Evolutionary conservation across 768 basidiomycete genomes (phyloP), one percentile per base, ranked within the genome.

Genomic region (Xanthoconium purpureum): DNA sequence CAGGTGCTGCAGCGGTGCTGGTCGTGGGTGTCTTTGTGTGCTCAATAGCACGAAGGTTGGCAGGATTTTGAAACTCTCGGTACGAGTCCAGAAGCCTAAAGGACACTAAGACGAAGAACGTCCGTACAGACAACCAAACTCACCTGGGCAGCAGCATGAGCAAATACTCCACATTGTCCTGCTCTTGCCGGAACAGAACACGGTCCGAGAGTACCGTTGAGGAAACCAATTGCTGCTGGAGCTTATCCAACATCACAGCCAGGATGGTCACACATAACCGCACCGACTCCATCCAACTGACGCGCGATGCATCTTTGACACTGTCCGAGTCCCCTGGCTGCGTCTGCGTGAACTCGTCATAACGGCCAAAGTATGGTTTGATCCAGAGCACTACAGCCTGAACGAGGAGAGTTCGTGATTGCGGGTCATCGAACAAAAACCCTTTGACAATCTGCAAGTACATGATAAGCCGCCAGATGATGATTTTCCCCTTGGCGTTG

Each of bases 401-500:
- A 8, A 96, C 86, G 3, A 98, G 77, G 6, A 89, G 73, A 1
- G 87, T 79, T 30, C 96, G 84, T 14, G 89, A 87, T 52, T 90
- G 80, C 1, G 88, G 74, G 56, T 88, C 84, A 64, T 94, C 91
- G 67, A 98, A 96, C 47, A 95, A 71, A 72, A 91, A 89, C 20
- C 89, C 85, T 64, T 91, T 89, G 28, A 94, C 91, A 56, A 98
- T 84, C 65, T 96, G 94, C 37, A 95, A 79, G 66, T 94, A 91
- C 84, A 97, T 88, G 63, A 96, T 88, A 45, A 98, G 80, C 71
- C 94, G 94, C 88, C 93, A 93, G 52, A 94, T 87, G 50, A 91
- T 84, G 45, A 95, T 90, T 68, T 91, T 94, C 29, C 94, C 92
- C 68, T 88, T 94, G 32, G 79, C 80, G 9, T 80, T 78, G 8